phyloP scores from a whole-genome alignment of 345 rosid genomes.

The Rhizophora apiculata region DNA sequence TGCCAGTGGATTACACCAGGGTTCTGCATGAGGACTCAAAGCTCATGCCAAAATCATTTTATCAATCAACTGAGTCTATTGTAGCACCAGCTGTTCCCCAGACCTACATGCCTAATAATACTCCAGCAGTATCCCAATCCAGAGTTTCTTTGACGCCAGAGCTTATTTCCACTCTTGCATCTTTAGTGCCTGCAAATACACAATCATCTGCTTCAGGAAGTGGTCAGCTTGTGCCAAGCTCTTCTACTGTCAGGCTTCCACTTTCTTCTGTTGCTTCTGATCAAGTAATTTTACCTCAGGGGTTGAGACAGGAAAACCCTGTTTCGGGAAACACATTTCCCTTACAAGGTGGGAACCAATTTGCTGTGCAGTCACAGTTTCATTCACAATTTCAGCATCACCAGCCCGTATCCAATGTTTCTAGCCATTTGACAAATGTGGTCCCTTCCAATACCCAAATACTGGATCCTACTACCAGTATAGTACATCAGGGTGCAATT shows the following conservation, averaged over 20 bases:
- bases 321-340: constrained; percentile 38
- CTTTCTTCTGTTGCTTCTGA: constrained; percentile 37
- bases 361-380: constrained; percentile 39
- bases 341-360: constrained; percentile 48
- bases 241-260: constrained; percentile 37
- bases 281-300: constrained; percentile 42
- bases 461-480: constrained; percentile 44
- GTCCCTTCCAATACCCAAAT: constrained; percentile 38
- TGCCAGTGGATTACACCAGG: constrained; percentile 40
- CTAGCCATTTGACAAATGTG: constrained; percentile 43
- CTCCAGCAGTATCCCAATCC: constrained; percentile 42
- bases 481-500: constrained; percentile 46
- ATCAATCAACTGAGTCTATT: constrained; percentile 34
- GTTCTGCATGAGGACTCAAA: constrained; percentile 47
- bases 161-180: constrained; percentile 69
- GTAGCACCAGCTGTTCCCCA: constrained; percentile 37
- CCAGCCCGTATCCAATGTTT: constrained; percentile 33
- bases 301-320: constrained; percentile 47
- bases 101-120: constrained; percentile 31
- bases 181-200: constrained; percentile 57
- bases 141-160: constrained; percentile 76
- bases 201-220: constrained; percentile 42
- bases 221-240: constrained; percentile 43
- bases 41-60: constrained; percentile 34
- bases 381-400: constrained; percentile 45